Percentiles rank a stretch among this genome's conserved stretches.
Conservation (phyloP, 2,329 filamentous ascomycete species). For the Calycina herbarum region DNA sequence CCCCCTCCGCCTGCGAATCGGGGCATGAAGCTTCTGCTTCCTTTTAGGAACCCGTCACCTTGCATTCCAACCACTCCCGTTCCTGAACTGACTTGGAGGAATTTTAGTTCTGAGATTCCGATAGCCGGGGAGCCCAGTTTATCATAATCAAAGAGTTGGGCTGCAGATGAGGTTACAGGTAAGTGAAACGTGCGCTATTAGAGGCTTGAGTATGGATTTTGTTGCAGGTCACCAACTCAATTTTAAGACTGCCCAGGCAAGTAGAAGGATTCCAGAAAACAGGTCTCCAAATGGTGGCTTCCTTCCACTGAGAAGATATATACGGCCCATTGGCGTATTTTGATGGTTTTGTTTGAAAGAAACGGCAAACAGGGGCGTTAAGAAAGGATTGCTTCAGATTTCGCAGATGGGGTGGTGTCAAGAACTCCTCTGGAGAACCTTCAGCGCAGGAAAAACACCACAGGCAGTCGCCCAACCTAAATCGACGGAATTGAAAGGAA, state of each 20-base stretch:
- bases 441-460: neutral
- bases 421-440: neutral
- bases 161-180: neutral
- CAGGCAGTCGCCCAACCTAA: neutral
- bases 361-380: neutral
- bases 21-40: neutral
- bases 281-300: neutral
- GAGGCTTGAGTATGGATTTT: neutral
- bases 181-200: neutral
- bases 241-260: neutral
- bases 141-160: neutral
- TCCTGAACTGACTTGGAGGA: neutral
- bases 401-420: neutral
- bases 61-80: neutral
- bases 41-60: neutral
- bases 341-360: neutral
- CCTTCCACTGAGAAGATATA: neutral
- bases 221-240: neutral
- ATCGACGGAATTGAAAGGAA: neutral
- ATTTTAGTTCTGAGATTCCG: neutral
- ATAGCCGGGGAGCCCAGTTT: neutral
- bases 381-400: neutral
- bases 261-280: neutral
- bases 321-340: neutral
- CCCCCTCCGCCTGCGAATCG: neutral